Evolutionary conservation across 768 basidiomycete genomes (phyloP).

Genomic region (Xerocomellus amylosporus): DNA sequence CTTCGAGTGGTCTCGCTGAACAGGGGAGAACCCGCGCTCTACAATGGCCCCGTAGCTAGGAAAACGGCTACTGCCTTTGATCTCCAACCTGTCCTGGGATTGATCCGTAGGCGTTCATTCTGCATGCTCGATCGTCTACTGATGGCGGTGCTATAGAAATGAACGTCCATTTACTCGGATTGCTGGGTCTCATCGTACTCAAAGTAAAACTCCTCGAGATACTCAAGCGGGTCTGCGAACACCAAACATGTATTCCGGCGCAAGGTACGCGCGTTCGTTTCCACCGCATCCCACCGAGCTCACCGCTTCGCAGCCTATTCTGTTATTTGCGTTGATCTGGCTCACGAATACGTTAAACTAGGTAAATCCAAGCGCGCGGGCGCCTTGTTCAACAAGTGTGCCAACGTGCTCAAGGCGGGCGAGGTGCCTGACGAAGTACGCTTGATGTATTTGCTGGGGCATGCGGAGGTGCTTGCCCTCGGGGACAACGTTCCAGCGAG

Average conservation of each 20-base stretch:
- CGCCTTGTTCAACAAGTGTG: slow-evolving; percentile 58
- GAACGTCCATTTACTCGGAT: slow-evolving; percentile 58
- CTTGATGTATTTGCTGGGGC: slow-evolving; percentile 57
- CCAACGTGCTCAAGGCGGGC: slow-evolving; percentile 43
- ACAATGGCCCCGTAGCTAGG: not conserved
- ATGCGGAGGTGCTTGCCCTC: slow-evolving; percentile 62
- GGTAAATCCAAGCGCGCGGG: slow-evolving; percentile 71
- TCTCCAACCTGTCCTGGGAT: slow-evolving; percentile 37
- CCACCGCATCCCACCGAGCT: not conserved
- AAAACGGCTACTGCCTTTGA: slow-evolving; percentile 16
- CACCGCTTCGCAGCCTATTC: slow-evolving; percentile 49
- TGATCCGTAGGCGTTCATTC: slow-evolving; percentile 48
- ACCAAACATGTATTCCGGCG: slow-evolving; percentile 37
- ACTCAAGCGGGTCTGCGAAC: slow-evolving; percentile 58
- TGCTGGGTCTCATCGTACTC: slow-evolving; percentile 62
- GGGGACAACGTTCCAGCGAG: slow-evolving; percentile 58
- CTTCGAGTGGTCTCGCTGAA: slow-evolving; percentile 19
- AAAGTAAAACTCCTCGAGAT: slow-evolving; percentile 68
- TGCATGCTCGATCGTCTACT: not conserved
- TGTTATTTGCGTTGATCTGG: slow-evolving; percentile 64
- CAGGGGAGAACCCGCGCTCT: slow-evolving; percentile 4
- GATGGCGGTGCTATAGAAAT: slow-evolving; percentile 40
- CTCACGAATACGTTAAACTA: slow-evolving; percentile 73
- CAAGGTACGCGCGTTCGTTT: slow-evolving; percentile 43
- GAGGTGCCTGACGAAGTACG: slow-evolving; percentile 50